Conservation (phyloP, 768 basidiomycete species). For the Heimioporus sp. region DNA sequence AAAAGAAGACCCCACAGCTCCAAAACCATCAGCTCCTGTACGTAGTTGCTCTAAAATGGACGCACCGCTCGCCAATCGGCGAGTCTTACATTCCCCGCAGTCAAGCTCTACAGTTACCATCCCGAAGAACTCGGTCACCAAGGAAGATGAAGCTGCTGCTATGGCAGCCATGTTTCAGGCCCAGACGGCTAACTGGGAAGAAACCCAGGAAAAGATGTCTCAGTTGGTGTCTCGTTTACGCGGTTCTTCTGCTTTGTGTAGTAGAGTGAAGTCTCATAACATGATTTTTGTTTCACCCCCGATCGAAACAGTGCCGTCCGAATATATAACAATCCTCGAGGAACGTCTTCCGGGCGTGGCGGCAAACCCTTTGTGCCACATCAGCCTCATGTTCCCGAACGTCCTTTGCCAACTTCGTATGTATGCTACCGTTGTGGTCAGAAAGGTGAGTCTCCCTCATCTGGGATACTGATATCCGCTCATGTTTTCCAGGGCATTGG, state of each 20-base stretch:
- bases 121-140: conserved; percentile 43
- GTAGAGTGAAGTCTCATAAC: conserved; percentile 75
- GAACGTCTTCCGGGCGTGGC: conserved; percentile 59
- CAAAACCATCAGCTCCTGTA: conserved; percentile 27
- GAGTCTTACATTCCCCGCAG: conserved; percentile 30
- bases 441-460: conserved; percentile 62
- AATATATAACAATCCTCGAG: conserved; percentile 63
- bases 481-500: conserved; percentile 79
- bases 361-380: conserved; percentile 49
- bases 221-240: conserved; percentile 80
- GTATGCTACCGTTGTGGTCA: conserved; percentile 98
- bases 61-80: conserved; percentile 19
- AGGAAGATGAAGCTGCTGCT: conserved; percentile 87
- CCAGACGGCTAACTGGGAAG: conserved; percentile 94
- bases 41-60: conserved; percentile 31
- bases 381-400: conserved; percentile 58
- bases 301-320: conserved; percentile 58
- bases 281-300: conserved; percentile 41
- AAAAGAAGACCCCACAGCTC: conserved; percentile 56
- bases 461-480: neutral
- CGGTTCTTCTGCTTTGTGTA: conserved; percentile 58
- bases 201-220: conserved; percentile 99
- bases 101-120: conserved; percentile 33
- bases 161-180: conserved; percentile 99
- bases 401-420: conserved; percentile 90